phyloP scores from a whole-genome alignment of 192 early-diverging fungal species.

The Backusella circina region DNA sequence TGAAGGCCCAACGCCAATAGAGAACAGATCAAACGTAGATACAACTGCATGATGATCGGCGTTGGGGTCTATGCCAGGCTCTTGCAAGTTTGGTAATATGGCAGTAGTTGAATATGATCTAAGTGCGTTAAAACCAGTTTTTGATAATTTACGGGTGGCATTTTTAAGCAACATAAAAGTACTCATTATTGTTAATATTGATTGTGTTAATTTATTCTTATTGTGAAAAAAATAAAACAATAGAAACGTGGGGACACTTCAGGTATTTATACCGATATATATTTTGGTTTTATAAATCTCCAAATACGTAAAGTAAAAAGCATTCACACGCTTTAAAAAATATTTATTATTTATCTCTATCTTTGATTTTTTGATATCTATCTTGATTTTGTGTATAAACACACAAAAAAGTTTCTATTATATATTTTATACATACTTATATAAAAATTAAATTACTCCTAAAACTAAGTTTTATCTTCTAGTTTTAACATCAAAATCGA shows the following conservation, averaged over 20 bases:
- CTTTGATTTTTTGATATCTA: background rate
- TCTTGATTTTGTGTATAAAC: background rate
- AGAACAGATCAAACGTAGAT: conserved; percentile 92
- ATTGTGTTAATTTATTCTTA: background rate
- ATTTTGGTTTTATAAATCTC: background rate
- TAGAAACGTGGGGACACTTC: background rate
- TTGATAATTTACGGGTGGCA: background rate
- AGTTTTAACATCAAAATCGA: background rate
- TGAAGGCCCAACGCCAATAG: conserved; percentile 94
- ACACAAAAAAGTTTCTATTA: background rate
- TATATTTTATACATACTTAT: background rate
- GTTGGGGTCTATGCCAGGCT: conserved; percentile 2
- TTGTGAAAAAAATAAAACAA: background rate
- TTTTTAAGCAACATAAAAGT: background rate
- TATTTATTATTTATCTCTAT: background rate
- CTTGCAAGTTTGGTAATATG: background rate
- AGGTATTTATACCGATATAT: background rate
- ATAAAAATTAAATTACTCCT: background rate
- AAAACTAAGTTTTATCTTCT: background rate
- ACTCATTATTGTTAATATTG: background rate
- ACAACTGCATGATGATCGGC: conserved; percentile 75
- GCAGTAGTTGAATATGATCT: conserved; percentile 15
- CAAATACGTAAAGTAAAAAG: conserved; percentile 1
- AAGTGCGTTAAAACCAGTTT: background rate
- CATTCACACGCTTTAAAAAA: background rate